Base-by-base conservation (phyloP, 352 stramenopile genomes). In the Thraustochytrium sp. region DNA sequence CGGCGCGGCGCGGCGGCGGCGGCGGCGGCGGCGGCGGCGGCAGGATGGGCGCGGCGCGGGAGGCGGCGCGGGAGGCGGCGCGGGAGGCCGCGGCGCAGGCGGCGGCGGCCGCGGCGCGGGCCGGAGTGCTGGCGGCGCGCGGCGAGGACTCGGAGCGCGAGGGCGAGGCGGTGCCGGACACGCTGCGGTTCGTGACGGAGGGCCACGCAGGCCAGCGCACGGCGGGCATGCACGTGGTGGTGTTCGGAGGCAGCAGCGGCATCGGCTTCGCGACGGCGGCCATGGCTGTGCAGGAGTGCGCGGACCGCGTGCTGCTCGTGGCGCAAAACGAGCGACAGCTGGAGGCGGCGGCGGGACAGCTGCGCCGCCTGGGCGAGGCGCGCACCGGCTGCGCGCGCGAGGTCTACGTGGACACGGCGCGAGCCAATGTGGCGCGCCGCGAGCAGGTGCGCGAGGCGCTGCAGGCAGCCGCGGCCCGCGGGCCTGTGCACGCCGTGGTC, bases 261-360 rank as follows among this genome's bases (percentile, higher is more conserved):
- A 80, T 80, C 11, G 68, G 68, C 44, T 80, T 80, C 46, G 42
- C 68, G 31, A 65, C 68, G 42, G 68, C 68, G 13, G 68, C 68
- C 37, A 63, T 63, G 42, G 48, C 53, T 18, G 51, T 80, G 26
- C 68, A 80, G 31, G 68, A 80, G 42, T 80, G 68, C 51, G 68
- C 68, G 23, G 18, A 5, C 1, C 36, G 40, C 13, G 68, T 80
- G 46, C 42, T 77, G 48, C n/a, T 80, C 34, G 68, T 80, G 26
- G 68, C 68, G 37, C 68, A 44, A 31, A 80, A 80, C 42, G 31
- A 75, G 4, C 36, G 23, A 16, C 68, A 80, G 51, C 48, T 80
- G 21, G 29, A 65, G 51, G 31, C 40, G 18, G 68, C 68, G 4
- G 34, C 37, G 31, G 34, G 63, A 4, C 44, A 48, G 8, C 68